Evolutionary conservation across 768 basidiomycete species (phyloP).

Genomic region (Hygrocybe coccinea): DNA sequence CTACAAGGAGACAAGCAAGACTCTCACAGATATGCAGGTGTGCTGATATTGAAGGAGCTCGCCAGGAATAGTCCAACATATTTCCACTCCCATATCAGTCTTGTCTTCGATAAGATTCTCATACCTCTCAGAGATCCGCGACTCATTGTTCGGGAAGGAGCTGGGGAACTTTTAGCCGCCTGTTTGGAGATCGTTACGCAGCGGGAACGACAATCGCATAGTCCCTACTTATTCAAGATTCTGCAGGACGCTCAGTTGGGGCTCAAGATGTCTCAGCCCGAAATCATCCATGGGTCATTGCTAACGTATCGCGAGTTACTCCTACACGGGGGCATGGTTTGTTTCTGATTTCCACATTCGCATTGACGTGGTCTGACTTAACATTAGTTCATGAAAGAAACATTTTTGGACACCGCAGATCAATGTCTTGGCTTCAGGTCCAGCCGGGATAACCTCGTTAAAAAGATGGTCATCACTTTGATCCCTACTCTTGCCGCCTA

Average conservation of each 20-base stretch:
- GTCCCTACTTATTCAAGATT: slow-evolving; percentile 71
- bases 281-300: slow-evolving; percentile 88
- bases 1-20: slow-evolving; percentile 75
- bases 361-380: not conserved
- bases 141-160: slow-evolving; percentile 86
- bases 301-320: slow-evolving; percentile 88
- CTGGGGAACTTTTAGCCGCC: slow-evolving; percentile 88
- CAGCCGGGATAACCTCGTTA: slow-evolving; percentile 81
- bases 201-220: slow-evolving; percentile 63
- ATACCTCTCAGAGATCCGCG: slow-evolving; percentile 84
- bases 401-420: slow-evolving; percentile 82
- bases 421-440: slow-evolving; percentile 84
- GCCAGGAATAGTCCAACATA: slow-evolving; percentile 83
- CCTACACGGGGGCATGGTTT: slow-evolving; percentile 88
- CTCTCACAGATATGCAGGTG: slow-evolving; percentile 85
- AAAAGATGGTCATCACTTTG: slow-evolving; percentile 92
- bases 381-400: slow-evolving; percentile 78
- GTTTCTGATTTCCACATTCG: not conserved
- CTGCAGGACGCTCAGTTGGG: slow-evolving; percentile 83
- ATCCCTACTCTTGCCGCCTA: slow-evolving; percentile 94
- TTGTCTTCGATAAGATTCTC: slow-evolving; percentile 90
- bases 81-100: slow-evolving; percentile 82
- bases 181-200: slow-evolving; percentile 83
- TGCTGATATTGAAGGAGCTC: slow-evolving; percentile 89
- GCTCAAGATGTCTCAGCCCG: slow-evolving; percentile 72